Evolutionary conservation across 352 stramenopile species (phyloP).

Genomic region (Peronospora belbahrii): DNA sequence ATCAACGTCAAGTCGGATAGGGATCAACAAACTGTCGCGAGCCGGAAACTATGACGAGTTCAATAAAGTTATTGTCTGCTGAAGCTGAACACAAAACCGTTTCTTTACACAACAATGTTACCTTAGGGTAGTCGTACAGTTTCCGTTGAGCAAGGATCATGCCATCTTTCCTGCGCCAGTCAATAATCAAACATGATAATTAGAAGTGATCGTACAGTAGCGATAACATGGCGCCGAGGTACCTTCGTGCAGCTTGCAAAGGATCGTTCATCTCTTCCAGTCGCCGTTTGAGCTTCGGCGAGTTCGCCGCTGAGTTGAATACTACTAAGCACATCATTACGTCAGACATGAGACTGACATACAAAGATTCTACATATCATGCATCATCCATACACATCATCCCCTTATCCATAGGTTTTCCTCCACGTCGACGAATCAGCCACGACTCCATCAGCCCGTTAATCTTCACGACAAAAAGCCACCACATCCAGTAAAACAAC

Average conservation of each 20-base stretch:
- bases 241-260: constrained; percentile 36
- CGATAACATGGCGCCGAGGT: background rate
- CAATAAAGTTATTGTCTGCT: background rate
- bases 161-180: constrained; percentile 18
- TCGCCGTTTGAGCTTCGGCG: constrained; percentile 61
- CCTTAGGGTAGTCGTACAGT: constrained; percentile 74
- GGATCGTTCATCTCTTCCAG: constrained; percentile 50
- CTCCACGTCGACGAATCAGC: constrained; percentile 70
- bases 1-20: constrained; percentile 69
- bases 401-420: constrained; percentile 74
- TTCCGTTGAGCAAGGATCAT: constrained; percentile 42
- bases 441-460: constrained; percentile 83
- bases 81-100: background rate
- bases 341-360: no score
- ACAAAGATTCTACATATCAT: background rate
- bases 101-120: constrained; percentile 3
- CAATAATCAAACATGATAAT: background rate
- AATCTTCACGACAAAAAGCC: constrained; percentile 32
- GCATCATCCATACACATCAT: constrained; percentile 34
- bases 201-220: background rate
- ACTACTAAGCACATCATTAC: constrained; percentile 15
- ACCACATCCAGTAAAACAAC: constrained; percentile 3
- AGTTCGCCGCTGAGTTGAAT: constrained; percentile 43
- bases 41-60: constrained; percentile 34
- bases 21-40: constrained; percentile 44